These are phyloP conservation scores for Aspergillus transmontanensis DNA, from an alignment of 2,329 filamentous ascomycete genomes.

Conservation along the genomic window DNA sequence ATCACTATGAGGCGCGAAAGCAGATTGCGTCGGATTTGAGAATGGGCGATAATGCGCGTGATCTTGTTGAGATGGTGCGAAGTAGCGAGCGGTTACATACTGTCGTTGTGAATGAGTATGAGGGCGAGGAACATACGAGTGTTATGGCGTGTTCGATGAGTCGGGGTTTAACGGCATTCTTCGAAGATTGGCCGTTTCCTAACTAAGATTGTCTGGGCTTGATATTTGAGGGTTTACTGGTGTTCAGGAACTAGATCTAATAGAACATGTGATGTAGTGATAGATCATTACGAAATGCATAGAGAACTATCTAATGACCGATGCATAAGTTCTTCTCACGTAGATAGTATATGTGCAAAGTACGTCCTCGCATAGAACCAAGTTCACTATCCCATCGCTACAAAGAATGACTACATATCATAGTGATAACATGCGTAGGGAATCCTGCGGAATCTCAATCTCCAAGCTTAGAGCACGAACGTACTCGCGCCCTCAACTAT, in stretches of 20 bases:
- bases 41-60: slow-evolving; percentile 29
- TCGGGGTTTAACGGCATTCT: slow-evolving; percentile 28
- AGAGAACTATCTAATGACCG: not conserved
- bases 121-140: slow-evolving; percentile 36
- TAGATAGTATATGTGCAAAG: not conserved
- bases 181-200: slow-evolving; percentile 16
- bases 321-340: not conserved
- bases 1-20: slow-evolving; percentile 32
- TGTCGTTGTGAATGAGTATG: slow-evolving; percentile 23
- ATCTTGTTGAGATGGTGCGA: slow-evolving; percentile 20
- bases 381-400: not conserved
- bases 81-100: slow-evolving; percentile 17
- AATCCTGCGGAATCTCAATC: not conserved
- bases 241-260: not conserved
- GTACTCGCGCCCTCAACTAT: not conserved
- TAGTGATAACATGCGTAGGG: not conserved
- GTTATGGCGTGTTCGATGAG: slow-evolving; percentile 27
- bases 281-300: not conserved
- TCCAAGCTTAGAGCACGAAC: not conserved
- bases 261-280: not conserved
- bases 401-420: not conserved
- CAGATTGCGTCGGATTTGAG: slow-evolving; percentile 18
- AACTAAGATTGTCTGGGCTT: not conserved
- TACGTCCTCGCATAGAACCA: not conserved
- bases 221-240: not conserved